Conservation (phyloP, 164 flowering plant genomes). For the Malania oleifera region DNA sequence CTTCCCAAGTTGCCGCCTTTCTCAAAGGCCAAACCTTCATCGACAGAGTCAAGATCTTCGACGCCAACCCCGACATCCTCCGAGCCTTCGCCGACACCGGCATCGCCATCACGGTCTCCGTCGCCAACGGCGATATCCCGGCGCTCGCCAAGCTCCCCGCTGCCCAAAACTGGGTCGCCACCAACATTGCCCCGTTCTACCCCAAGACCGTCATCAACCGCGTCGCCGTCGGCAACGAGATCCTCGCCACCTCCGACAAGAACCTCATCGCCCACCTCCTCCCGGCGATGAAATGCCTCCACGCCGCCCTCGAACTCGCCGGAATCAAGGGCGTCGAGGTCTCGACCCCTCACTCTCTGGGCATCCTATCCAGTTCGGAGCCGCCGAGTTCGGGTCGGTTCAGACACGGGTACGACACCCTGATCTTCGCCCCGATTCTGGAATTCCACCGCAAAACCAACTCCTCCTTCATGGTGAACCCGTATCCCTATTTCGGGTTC, state of each 20-base stretch:
- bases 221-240: conserved; percentile 47
- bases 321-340: conserved; percentile 25
- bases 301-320: conserved; percentile 27
- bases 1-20: conserved; percentile 37
- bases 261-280: conserved; percentile 29
- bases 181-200: conserved; percentile 28
- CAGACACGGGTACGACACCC: conserved; percentile 28
- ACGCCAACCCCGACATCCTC: conserved; percentile 43
- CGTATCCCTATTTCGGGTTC: conserved; percentile 73
- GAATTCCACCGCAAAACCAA: conserved; percentile 54
- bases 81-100: conserved; percentile 41
- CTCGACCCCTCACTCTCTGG: conserved; percentile 37
- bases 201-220: conserved; percentile 27
- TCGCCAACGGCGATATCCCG: conserved; percentile 36
- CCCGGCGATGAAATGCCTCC: conserved; percentile 34
- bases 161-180: conserved; percentile 38
- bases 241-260: conserved; percentile 35
- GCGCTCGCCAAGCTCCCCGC: conserved; percentile 31
- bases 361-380: conserved; percentile 31
- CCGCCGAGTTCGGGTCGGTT: conserved; percentile 44
- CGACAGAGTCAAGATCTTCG: conserved; percentile 41
- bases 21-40: conserved; percentile 37
- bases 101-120: conserved; percentile 33
- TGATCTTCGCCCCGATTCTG: conserved; percentile 50
- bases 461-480: conserved; percentile 68